These are phyloP conservation scores for Phytophthora ohioensis DNA, from an alignment of 352 stramenopile genomes.

Conservation along the genomic window DNA sequence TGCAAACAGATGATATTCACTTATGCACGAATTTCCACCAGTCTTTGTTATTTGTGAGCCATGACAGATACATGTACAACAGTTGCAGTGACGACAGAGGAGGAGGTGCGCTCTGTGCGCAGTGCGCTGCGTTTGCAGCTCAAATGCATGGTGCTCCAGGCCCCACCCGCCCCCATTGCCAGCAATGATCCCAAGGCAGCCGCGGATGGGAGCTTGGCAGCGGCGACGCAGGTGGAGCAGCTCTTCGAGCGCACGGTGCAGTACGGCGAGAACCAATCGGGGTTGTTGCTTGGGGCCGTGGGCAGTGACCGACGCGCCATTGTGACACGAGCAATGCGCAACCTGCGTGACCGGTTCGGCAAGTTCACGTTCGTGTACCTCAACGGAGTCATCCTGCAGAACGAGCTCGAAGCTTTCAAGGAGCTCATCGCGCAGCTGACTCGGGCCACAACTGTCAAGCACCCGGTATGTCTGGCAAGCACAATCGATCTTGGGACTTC, in stretches of 20 bases:
- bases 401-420: conserved; percentile 88
- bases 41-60: too few relatives aligned
- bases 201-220: not conserved
- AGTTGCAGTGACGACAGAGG: too few relatives aligned
- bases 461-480: conserved; percentile 45
- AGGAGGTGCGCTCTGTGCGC: conserved; percentile 48
- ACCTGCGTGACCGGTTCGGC: conserved; percentile 47
- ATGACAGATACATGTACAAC: too few relatives aligned
- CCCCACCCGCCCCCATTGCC: not conserved
- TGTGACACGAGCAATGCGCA: conserved; percentile 59
- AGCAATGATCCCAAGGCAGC: not conserved
- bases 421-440: conserved; percentile 81
- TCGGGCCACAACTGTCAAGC: conserved; percentile 61
- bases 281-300: conserved; percentile 69
- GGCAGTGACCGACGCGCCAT: conserved; percentile 61
- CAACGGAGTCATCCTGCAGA: conserved; percentile 81
- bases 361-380: conserved; percentile 76
- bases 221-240: conserved; percentile 53
- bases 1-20: too few relatives aligned
- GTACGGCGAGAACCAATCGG: conserved; percentile 82
- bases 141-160: conserved; percentile 30
- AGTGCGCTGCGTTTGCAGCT: conserved; percentile 52
- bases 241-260: conserved; percentile 78
- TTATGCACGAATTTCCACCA: too few relatives aligned
- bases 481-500: not conserved